Evolutionary conservation across 2,329 filamentous ascomycete species (phyloP), one percentile per base, ranked within the genome.

Genomic region (Colletotrichum melonis): DNA sequence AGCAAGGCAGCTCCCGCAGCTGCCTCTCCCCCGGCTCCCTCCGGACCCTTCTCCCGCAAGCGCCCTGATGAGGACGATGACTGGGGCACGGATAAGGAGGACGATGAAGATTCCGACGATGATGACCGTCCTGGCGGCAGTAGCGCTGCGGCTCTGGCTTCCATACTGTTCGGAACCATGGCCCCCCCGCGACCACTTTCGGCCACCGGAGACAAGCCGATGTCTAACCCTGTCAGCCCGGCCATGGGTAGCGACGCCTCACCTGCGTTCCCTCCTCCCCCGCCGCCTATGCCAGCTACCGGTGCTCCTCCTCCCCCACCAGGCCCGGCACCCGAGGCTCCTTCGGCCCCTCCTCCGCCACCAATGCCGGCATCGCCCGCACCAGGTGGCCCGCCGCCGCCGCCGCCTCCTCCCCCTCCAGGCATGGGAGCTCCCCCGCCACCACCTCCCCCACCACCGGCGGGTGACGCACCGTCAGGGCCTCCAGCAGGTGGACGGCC

Each of bases 121-220:
- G 94, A 95, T 69, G 93, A 95, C 67, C 90, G 92, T 11, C 92
- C 94, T 22, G 93, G 93, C 63, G 94, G 94, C 67, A 92, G 93
- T 72, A 95, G 91, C 77, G 97, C 97, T 62, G 97, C 97, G 74
- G 94, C 98, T 78, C 90, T 99, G 49, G 97, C 97, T 19, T 97
- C 94, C 7, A 97, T 98, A 74, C 88, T 99, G 24, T 99, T 99
- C 81, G 96, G 97, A 72, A 98, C 95, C 64, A 98, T 99, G 95
- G 96, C 91, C 11, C 96, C 97, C 52, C 96, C 97, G 16, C 92
- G 96, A 64, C 95, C 96, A 35, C 84, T 98, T 57, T 97, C 94
- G 24, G 93, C 95, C 7, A 91, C 94, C 81, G 95, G 94, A 67
- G 92, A 93, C 76, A 93, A 94, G 77, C 86, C 86, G 9, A 80